Evolutionary conservation across 148 eudicot genomes (phyloP), one percentile per base, ranked within the genome.

Genomic region (Camellia sinensis): DNA sequence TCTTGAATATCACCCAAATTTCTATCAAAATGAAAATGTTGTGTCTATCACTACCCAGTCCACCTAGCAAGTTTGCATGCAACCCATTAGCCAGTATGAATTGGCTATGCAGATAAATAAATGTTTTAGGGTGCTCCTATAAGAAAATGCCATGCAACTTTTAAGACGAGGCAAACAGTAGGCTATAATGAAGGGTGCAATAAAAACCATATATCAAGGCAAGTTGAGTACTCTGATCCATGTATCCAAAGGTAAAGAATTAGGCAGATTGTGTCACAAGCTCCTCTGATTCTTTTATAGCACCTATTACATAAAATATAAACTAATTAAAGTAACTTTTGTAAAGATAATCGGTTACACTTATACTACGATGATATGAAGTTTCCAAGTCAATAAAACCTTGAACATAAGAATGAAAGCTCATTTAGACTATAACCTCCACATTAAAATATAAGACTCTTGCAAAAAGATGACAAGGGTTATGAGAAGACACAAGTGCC

Each of bases 211-310:
- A 77, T 48, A 65, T 77, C 29, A 48, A 66, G 14, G 46, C 8
- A 53, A 79, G 57, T 13, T 56, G 56, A 45, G 37, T 79, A 79
- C 81, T 45, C 64, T 79, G 67, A 59, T 79, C 81, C 81, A 79
- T 79, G 81, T 53, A 72, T 70, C 56, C 61, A 4, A 17, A 65
- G 18, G 29, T 18, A 22, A 29, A 13, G 71, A 77, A 66, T 66
- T 13, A 63, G 45, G 48, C 37, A 22, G 45, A 17, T 14, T 22
- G 46, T 19, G 61, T 70, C 17, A 3, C 4, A 15, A 41, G 75
- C 67, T 59, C 76, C 81, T 79, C 43, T 3, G 11, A 65, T 22
- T 50, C 46, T 72, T 59, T 54, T 69, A 40, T 19, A 60, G 75
- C 75, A 45, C 75, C 81, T 79, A 75, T 57, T 44, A 70, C 56